A percentile compares a stretch with the other conserved stretches of the same genome.
phyloP scores from a whole-genome alignment of 495 filamentous ascomycete species.

The Mycothermus thermophilus region DNA sequence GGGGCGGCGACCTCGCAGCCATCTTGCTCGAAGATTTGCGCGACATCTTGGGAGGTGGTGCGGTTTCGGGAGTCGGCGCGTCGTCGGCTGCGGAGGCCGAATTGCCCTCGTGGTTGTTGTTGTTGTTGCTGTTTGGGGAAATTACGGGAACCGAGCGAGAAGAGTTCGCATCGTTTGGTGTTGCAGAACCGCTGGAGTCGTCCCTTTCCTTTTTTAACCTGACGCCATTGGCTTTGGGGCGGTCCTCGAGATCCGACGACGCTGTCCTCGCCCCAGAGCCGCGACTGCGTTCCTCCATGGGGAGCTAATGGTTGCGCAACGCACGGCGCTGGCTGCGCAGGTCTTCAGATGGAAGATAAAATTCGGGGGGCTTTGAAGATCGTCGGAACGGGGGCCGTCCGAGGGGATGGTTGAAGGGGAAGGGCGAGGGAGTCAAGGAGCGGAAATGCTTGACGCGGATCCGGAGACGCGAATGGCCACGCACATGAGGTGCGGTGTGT shows the following conservation, averaged over 20 bases:
- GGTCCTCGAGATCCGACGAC: conserved; percentile 19
- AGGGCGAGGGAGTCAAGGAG: no score
- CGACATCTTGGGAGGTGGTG: conserved; percentile 52
- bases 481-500: no score
- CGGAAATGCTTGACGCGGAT: no score
- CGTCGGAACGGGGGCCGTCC: no score
- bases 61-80: conserved; percentile 27
- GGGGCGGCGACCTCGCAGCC: conserved; percentile 37
- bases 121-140: no score
- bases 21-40: conserved; percentile 64
- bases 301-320: conserved; percentile 2
- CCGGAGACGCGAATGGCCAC: no score
- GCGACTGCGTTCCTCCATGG: conserved; percentile 31
- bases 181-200: conserved; percentile 20
- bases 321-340: neutral
- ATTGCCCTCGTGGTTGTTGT: no score
- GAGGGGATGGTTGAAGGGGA: no score
- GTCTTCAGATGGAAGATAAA: neutral
- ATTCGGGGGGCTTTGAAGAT: no score
- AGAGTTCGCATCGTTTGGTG: conserved; percentile 28
- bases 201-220: conserved; percentile 29
- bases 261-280: conserved; percentile 21
- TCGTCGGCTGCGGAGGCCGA: conserved; percentile 26
- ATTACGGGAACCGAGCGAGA: conserved; percentile 24
- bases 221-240: conserved; percentile 15